A percentile compares a stretch with the other conserved stretches of the same genome.
Evolutionary conservation across 176 grass and related monocot genomes (phyloP).

Genomic region (Coix lacrymajobi): DNA sequence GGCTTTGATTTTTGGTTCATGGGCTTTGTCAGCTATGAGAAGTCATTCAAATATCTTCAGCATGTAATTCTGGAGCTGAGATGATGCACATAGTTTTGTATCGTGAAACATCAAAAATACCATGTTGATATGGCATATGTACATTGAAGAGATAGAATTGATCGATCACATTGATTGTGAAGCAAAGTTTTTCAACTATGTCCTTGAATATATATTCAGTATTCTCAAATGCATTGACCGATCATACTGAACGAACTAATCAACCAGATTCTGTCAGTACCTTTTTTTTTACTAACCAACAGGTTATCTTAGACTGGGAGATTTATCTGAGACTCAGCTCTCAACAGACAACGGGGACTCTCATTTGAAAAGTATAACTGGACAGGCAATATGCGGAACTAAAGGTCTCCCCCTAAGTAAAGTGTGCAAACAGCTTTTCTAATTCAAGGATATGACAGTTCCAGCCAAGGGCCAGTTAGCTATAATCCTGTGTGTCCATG

Average conservation of each 20-base stretch:
- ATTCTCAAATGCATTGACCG: neutral
- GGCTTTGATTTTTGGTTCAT: constrained; percentile 97
- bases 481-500: neutral
- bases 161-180: constrained; percentile 2
- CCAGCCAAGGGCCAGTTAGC: neutral
- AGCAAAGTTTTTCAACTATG: neutral
- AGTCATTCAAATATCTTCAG: constrained; percentile 56
- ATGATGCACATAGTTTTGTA: constrained; percentile 22
- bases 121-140: constrained; percentile 39
- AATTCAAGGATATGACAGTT: neutral
- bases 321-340: neutral
- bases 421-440: neutral
- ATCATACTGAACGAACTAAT: neutral
- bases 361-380: constrained; percentile 1
- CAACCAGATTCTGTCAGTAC: neutral
- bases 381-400: neutral
- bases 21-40: constrained; percentile 59
- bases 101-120: constrained; percentile 16
- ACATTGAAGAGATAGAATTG: constrained; percentile 35
- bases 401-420: neutral
- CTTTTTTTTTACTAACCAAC: neutral
- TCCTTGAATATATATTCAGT: neutral
- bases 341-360: neutral
- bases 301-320: neutral
- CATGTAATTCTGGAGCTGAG: constrained; percentile 32